Percentiles rank a stretch among this genome's conserved stretches.
Conservation (phyloP, 164 flowering plant genomes). For the Berberis vulgaris region DNA sequence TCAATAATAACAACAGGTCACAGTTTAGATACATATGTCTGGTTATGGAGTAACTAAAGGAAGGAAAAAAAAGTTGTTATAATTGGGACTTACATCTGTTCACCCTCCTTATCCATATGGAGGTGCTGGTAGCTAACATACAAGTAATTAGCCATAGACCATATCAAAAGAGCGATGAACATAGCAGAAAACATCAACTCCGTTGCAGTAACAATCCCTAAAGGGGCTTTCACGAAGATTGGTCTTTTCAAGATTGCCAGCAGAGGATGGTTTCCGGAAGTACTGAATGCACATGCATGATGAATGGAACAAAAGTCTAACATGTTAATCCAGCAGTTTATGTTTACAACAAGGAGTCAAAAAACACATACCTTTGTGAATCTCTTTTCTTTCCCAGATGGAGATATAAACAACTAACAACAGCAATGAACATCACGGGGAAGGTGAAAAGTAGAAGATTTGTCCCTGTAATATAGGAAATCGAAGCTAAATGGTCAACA, state of each 20-base stretch:
- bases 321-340: background rate
- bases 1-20: no score
- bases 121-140: slow-evolving; percentile 19
- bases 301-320: background rate
- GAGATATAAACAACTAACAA: slow-evolving; percentile 51
- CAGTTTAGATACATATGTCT: no score
- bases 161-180: slow-evolving; percentile 62
- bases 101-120: slow-evolving; percentile 15
- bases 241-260: slow-evolving; percentile 34
- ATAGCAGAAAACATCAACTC: slow-evolving; percentile 49
- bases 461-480: slow-evolving; percentile 19
- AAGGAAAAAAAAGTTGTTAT: background rate
- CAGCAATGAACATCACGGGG: slow-evolving; percentile 48
- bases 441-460: slow-evolving; percentile 35
- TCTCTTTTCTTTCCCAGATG: slow-evolving; percentile 39
- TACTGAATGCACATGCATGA: slow-evolving; percentile 1
- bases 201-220: slow-evolving; percentile 53
- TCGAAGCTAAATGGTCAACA: background rate
- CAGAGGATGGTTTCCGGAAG: background rate
- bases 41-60: background rate
- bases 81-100: slow-evolving; percentile 26
- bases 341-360: no score
- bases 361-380: slow-evolving; percentile 19
- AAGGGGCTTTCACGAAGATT: slow-evolving; percentile 54
- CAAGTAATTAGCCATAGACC: slow-evolving; percentile 45